phyloP scores from a whole-genome alignment of 208 protist species.

The Acanthamoeba lenticulata region DNA sequence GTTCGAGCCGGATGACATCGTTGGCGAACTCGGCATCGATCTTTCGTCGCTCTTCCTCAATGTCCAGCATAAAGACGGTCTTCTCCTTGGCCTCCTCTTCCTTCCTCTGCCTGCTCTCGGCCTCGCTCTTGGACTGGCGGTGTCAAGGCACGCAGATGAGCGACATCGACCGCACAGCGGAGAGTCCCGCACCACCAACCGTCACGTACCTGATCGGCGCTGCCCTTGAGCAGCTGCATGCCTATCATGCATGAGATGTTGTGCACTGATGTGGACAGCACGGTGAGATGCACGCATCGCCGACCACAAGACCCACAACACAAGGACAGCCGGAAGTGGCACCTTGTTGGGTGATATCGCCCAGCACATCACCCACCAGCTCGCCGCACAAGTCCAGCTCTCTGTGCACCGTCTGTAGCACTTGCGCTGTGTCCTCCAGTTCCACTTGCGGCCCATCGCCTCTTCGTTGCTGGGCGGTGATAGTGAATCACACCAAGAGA shows the following conservation, averaged over 20 bases:
- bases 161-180: background rate
- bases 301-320: too few species aligned
- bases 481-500: background rate
- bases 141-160: too few species aligned
- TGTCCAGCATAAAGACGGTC: background rate
- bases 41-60: background rate
- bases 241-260: constrained; percentile 47
- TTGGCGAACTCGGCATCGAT: constrained; percentile 16
- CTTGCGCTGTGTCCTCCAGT: constrained; percentile 4
- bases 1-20: constrained; percentile 18
- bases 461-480: background rate
- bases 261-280: background rate
- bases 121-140: constrained; percentile 38
- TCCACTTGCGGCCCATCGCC: constrained; percentile 15
- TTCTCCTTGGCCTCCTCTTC: constrained; percentile 12
- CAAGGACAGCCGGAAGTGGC: background rate
- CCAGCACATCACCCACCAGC: constrained; percentile 12
- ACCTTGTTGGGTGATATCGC: constrained; percentile 56
- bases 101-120: background rate
- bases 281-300: background rate
- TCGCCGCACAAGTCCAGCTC: constrained; percentile 27
- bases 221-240: constrained; percentile 39
- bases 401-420: background rate
- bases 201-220: constrained; percentile 15
- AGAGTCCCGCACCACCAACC: background rate